Base-by-base conservation (phyloP, 1,284 basidiomycete genomes). In the Trametes sp. region DNA sequence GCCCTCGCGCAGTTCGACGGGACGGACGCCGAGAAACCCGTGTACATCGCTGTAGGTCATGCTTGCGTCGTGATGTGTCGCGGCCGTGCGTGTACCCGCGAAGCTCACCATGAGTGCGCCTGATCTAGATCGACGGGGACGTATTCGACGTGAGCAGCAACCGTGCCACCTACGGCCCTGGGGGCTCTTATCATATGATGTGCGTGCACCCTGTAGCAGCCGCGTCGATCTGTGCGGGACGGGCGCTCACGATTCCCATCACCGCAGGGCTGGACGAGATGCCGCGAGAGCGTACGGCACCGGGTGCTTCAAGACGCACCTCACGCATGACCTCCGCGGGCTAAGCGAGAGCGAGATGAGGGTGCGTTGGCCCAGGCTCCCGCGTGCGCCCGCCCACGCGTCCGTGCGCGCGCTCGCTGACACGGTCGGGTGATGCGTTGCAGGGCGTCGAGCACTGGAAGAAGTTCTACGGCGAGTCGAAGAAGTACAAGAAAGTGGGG, bases 211-310 rank as follows among this genome's bases (percentile, higher is more conserved):
- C 53, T 52, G 52, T 44, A 35, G 36, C 26, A 24, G 59, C 42
- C 46, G 38, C 19, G 36, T 63, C 57, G 60, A 61, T 67, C 61
- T 38, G 49, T 54, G 9, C 38, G 11, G 31, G 31, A 26, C 38
- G 23, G 49, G 59, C 60, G 58, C 61, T 62, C 51, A 61, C 52
- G 56, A 21, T 36, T 57, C 44, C 38, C 51, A 50, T 57, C 38
- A 46, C 67, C 68, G 48, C 72, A 95, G 94, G 81, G 89, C 93
- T 59, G 96, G 96, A 10, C 78, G 84, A 59, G 96, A 98, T 75
- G 95, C 94, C 14, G 92, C 93, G 31, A 82, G 96, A 69, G 92
- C 95, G 0, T 98, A 94, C 77, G 93, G 87, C 35, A 98, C 96
- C 0, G 95, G 95, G 6, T 98, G 96, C 76, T 98, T 98, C 81